A percentile compares a stretch with the other conserved stretches of the same genome.
phyloP scores from a whole-genome alignment of 1,284 basidiomycete species.

The Apiotrichum mycotoxinovorans region DNA sequence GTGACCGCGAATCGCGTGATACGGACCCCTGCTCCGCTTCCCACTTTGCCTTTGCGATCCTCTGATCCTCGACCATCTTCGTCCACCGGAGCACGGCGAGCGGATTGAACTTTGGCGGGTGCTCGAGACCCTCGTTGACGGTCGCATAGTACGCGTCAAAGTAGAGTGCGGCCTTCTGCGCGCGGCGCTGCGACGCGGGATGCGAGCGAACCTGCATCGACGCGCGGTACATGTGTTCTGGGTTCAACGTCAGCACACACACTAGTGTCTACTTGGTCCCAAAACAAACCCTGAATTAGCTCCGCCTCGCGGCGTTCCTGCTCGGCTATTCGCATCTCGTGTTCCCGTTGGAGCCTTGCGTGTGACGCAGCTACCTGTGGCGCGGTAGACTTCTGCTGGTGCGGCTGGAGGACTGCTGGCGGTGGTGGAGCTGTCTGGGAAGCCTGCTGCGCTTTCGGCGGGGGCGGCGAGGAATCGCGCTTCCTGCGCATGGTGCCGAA shows the following conservation, averaged over 20 bases:
- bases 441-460: not conserved
- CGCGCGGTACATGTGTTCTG: slow-evolving; percentile 41
- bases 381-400: not conserved
- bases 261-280: no score
- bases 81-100: slow-evolving; percentile 43
- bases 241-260: slow-evolving; percentile 3
- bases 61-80: slow-evolving; percentile 32
- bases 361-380: not conserved
- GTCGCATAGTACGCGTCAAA: slow-evolving; percentile 44
- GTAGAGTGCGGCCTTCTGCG: slow-evolving; percentile 37
- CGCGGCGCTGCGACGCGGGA: slow-evolving; percentile 36
- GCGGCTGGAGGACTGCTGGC: not conserved
- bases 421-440: not conserved
- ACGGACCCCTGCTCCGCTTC: slow-evolving; percentile 18
- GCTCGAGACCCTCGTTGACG: slow-evolving; percentile 40
- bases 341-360: slow-evolving; percentile 15
- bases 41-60: slow-evolving; percentile 28
- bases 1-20: not conserved
- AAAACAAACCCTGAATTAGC: slow-evolving; percentile 37
- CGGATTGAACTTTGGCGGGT: slow-evolving; percentile 40
- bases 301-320: slow-evolving; percentile 39
- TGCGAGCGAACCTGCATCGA: slow-evolving; percentile 43
- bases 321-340: slow-evolving; percentile 32
- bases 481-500: slow-evolving; percentile 15
- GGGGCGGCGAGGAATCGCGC: slow-evolving; percentile 5